Evolutionary conservation across 2,329 filamentous ascomycete species (phyloP), one percentile per base, ranked within the genome.

Genomic region (Paecilomyces niveus): DNA sequence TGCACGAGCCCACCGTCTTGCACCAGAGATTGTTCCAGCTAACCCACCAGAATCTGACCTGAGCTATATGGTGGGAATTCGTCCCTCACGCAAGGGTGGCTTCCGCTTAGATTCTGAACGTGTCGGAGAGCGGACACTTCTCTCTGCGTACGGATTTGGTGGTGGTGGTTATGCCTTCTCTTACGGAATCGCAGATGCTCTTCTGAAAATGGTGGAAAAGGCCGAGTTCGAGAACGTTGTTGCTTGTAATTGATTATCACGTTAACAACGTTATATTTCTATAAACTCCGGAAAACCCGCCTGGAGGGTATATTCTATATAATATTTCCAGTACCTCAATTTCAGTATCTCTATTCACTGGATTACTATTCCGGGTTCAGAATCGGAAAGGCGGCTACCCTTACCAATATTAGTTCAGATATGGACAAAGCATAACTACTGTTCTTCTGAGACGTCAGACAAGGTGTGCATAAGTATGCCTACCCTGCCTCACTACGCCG

Each of bases 101-200:
- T 74, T 72, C 53, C 70, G 72, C 18, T 57, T 75, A 13, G 71
- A 74, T 26, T 69, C 68, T 0, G 64, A 72, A 56, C 57, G 62
- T 39, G 61, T 65, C 26, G 70, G 63, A 0, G 50, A 57, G 6
- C 66, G 68, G 3, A 64, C 65, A 2, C 50, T 74, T 2, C 35
- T 75, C 4, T 74, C 72, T 0, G 72, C 72, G 0, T 75, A 75
- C 58, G 72, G 72, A 1, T 74, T 74, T 57, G 72, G 72, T 2
- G 72, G 72, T 13, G 72, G 70, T 10, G 72, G 72, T 1, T 75
- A 74, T 63, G 68, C 71, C 1, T 74, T 74, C 56, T 72, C 71
- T 2, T 73, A 74, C 55, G 72, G 72, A 0, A 63, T 74, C 35
- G 72, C 69, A 0, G 69, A 74, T 62, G 67, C 70, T 4, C 45